Evolutionary conservation across 768 basidiomycete species (phyloP).

Genomic region (Termitomyces sp.): DNA sequence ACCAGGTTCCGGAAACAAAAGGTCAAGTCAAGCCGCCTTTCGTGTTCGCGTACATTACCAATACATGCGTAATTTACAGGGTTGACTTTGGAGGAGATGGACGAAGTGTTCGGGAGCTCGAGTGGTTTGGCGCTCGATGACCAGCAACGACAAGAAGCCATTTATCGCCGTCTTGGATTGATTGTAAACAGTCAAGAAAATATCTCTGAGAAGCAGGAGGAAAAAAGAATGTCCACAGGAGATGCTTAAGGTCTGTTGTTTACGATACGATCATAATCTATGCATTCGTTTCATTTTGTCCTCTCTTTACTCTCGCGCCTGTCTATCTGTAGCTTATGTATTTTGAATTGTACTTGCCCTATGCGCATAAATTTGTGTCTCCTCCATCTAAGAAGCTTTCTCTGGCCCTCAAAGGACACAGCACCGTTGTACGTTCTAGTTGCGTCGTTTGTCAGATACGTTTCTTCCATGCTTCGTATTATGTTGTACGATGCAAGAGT

Average conservation of each 20-base stretch:
- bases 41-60: neutral
- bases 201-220: conserved; percentile 6
- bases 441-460: neutral
- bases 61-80: conserved; percentile 19
- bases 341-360: neutral
- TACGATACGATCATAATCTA: neutral
- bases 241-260: neutral
- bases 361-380: neutral
- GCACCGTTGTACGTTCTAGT: neutral
- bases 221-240: neutral
- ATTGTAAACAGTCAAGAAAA: conserved; percentile 15
- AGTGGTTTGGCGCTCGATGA: conserved; percentile 53
- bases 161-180: conserved; percentile 63
- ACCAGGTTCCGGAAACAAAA: conserved; percentile 70
- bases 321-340: neutral
- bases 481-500: neutral
- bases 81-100: conserved; percentile 74
- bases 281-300: neutral
- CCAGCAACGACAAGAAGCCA: conserved; percentile 37
- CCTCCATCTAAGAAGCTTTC: neutral
- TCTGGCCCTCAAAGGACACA: neutral
- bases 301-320: neutral
- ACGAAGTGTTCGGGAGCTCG: conserved; percentile 64
- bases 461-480: neutral
- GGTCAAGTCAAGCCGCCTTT: conserved; percentile 28